Evolutionary conservation across 257 asterid species (phyloP).

Genomic region (Scutellaria minor): DNA sequence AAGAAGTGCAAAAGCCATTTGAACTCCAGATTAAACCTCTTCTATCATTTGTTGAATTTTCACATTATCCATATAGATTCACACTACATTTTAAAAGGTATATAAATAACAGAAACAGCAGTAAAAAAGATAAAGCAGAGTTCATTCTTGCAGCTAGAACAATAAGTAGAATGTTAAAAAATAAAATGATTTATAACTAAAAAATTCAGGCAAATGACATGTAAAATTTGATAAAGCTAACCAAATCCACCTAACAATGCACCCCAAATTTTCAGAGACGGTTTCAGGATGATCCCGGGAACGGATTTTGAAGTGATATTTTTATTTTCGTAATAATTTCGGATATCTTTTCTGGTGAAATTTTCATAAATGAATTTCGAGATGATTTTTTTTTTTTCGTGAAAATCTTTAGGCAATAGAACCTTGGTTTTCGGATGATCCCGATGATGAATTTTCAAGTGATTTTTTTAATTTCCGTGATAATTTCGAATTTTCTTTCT

Average conservation of each 20-base stretch:
- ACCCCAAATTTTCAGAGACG: no score
- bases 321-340: no score
- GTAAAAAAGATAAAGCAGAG: background rate
- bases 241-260: conserved; percentile 63
- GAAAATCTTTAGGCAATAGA: no score
- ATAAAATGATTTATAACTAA: conserved; percentile 11
- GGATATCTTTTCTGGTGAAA: no score
- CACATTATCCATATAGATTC: background rate
- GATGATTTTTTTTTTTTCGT: no score
- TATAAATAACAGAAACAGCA: conserved; percentile 10
- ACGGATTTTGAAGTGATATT: no score
- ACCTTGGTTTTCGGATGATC: no score
- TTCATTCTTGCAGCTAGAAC: conserved; percentile 14
- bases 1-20: conserved; percentile 10
- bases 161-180: conserved; percentile 16
- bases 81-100: background rate
- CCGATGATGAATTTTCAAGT: no score
- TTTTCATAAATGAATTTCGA: no score
- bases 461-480: no score
- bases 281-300: no score
- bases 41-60: background rate
- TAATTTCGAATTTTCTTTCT: no score
- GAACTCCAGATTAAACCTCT: conserved; percentile 3
- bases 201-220: conserved; percentile 17
- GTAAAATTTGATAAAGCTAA: conserved; percentile 44